A percentile compares a stretch with the other conserved stretches of the same genome.
Evolutionary conservation across 208 protist species (phyloP).

Genomic region (Trypanosoma lewisi): DNA sequence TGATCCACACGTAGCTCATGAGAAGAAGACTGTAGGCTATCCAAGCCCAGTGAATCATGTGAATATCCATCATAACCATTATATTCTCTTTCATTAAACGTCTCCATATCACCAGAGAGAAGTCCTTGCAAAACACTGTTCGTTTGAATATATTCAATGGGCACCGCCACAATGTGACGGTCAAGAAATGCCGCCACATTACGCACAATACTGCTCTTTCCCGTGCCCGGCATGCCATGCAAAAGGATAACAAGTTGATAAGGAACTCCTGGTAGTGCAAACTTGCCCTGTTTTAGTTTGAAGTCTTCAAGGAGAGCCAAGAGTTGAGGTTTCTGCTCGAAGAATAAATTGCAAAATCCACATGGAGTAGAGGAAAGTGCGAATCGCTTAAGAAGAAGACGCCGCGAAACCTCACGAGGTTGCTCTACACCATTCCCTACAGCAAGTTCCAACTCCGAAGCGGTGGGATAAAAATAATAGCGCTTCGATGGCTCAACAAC

Average conservation of each 20-base stretch:
- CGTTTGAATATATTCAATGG: constrained; percentile 67
- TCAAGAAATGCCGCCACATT: constrained; percentile 70
- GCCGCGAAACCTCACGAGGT: not conserved
- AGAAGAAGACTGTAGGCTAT: not conserved
- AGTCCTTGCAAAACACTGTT: constrained; percentile 49
- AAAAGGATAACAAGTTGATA: constrained; percentile 80
- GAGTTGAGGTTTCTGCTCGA: constrained; percentile 67
- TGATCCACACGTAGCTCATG: constrained; percentile 38
- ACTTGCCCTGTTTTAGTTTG: constrained; percentile 53
- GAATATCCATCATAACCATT: not conserved
- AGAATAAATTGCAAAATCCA: constrained; percentile 82
- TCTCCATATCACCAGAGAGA: constrained; percentile 26
- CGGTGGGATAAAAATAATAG: constrained; percentile 47
- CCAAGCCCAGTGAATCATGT: too few species aligned
- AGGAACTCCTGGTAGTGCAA: constrained; percentile 48
- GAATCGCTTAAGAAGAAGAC: constrained; percentile 20
- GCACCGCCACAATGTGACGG: constrained; percentile 73
- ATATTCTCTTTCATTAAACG: constrained; percentile 11
- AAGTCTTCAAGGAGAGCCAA: constrained; percentile 71
- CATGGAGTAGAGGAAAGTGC: constrained; percentile 30
- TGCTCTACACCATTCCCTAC: not conserved
- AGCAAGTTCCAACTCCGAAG: constrained; percentile 14
- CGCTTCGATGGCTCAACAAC: constrained; percentile 22
- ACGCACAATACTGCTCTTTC: constrained; percentile 91
- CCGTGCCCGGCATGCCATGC: constrained; percentile 91